Evolutionary conservation across 179 eudicot genomes (phyloP), one percentile per base, ranked within the genome.

Genomic region (Spinacia oleracea): DNA sequence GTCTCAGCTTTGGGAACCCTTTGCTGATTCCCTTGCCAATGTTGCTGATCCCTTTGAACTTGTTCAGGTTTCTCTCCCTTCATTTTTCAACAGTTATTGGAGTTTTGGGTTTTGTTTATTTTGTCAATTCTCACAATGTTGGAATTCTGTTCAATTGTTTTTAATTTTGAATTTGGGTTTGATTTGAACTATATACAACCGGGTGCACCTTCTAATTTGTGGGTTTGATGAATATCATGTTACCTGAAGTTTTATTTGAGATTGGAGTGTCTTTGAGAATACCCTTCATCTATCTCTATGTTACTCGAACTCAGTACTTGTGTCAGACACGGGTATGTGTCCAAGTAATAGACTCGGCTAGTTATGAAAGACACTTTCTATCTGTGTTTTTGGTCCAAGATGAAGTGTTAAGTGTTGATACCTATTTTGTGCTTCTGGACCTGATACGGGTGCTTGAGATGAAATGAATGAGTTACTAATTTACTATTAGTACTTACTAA

Each of bases 1-100:
- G 81, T 81, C 91, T 59, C 97, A 92, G 81, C 53, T 60, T 2
- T 93, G 97, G 99, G 99, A 96, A 68, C 98, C 99, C 60, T 96
- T 93, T 68, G 94, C 98, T 78, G 93, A 96, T 81, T 84, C 88
- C 25, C 80, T 96, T 25, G 96, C 98, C 2, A 91, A 88, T 82
- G 92, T 91, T 20, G 46, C 91, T 34, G 90, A 92, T 81, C 77
- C 91, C 1, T n/a, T 40, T 16, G 76, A 85, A 1, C 90, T 96
- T n/a, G 20, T 91, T 75, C 85, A 82, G 89, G 98, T 93, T 64
- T 72, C 25, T 51, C 70, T 74, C 20, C 42, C n/a, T 46, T 15
- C 60, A 64, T 25, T 16, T 29, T 56, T 27, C 20, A 21, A 25
- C 38, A 27, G n/a, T 66, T 46, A 2, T 45, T 40, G 4, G 18